Base-by-base conservation (phyloP, 768 basidiomycete species). In the Clavulina sp. region DNA sequence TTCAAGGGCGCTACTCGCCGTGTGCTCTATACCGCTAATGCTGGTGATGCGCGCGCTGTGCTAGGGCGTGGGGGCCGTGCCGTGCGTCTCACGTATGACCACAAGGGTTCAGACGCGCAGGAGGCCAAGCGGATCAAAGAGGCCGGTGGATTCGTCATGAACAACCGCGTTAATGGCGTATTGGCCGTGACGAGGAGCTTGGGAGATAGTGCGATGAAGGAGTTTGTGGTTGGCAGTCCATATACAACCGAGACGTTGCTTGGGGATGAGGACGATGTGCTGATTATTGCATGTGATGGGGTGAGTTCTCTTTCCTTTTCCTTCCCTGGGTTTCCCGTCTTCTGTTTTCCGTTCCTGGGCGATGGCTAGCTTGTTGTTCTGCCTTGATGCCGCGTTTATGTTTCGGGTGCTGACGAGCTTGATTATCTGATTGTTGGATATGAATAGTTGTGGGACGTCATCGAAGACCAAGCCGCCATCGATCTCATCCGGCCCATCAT, bases 191-290 rank as follows among this genome's bases (percentile, higher is more conserved):
- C 95, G 18, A 74, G 95, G 53, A 89, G 89, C 60, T 69, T 99
- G 52, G 95, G 95, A 31, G 95, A 99, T 62, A 84, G 89, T 1
- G 84, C 88, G 4, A 97, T 99, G 95, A 99, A 99, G 67, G 95
- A 99, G 60, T 99, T 92, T 63, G 95, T 99, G 7, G 95, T 97
- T 46, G 95, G 95, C 1, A 77, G 86, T 28, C 95, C 95, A 4
- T 99, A 93, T 66, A 99, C 95, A 19, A 97, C 95, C n/a, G 92
- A 96, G 65, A 96, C 93, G 9, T 78, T 82, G 58, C 68, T 99
- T 38, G 82, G 81, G 51, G 79, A 85, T 5, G 81, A 86, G 4
- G 95, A 97, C 62, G 93, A 97, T 63, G 88, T 93, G 64, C 63
- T 96, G 57, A 84, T 99, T 53, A 73, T 99, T 54, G 95, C 95